These are phyloP conservation scores for Davidsoniella virescens DNA, from an alignment of 2,329 filamentous ascomycete species.

Conservation along the genomic window DNA sequence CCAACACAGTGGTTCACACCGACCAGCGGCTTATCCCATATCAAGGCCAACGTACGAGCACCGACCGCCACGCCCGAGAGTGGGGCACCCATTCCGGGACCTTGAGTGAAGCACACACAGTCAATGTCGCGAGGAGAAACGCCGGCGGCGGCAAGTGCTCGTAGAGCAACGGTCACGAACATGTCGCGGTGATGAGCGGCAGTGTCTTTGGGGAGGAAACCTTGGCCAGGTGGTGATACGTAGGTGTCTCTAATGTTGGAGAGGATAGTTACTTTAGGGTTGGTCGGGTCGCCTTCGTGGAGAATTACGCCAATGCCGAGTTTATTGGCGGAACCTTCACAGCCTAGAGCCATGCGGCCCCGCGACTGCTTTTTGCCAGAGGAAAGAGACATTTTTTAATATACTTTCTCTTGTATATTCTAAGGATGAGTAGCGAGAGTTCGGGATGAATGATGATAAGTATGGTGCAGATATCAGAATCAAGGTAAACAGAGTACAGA, in stretches of 20 bases:
- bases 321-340: slow-evolving; percentile 94
- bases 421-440: too few relatives aligned
- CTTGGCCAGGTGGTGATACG: slow-evolving; percentile 75
- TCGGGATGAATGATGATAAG: too few relatives aligned
- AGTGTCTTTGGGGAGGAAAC: slow-evolving; percentile 93
- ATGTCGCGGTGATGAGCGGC: slow-evolving; percentile 78
- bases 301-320: slow-evolving; percentile 84
- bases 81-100: slow-evolving; percentile 92
- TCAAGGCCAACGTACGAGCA: slow-evolving; percentile 61
- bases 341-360: slow-evolving; percentile 39
- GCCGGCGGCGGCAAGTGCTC: slow-evolving; percentile 56
- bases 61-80: slow-evolving; percentile 74
- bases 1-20: slow-evolving; percentile 97
- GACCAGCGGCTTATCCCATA: slow-evolving; percentile 81
- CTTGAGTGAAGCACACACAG: slow-evolving; percentile 90
- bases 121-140: slow-evolving; percentile 51
- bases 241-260: slow-evolving; percentile 93
- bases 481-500: too few relatives aligned
- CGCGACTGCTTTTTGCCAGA: slow-evolving; percentile 11
- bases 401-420: too few relatives aligned
- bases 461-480: too few relatives aligned
- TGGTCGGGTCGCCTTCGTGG: slow-evolving; percentile 42
- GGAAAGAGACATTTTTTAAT: too few relatives aligned
- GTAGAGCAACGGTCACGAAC: slow-evolving; percentile 68
- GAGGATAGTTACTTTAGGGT: slow-evolving; percentile 47